These are phyloP conservation scores for Russula griseocarnosa DNA, from an alignment of 768 basidiomycete species.

Conservation along the genomic window DNA sequence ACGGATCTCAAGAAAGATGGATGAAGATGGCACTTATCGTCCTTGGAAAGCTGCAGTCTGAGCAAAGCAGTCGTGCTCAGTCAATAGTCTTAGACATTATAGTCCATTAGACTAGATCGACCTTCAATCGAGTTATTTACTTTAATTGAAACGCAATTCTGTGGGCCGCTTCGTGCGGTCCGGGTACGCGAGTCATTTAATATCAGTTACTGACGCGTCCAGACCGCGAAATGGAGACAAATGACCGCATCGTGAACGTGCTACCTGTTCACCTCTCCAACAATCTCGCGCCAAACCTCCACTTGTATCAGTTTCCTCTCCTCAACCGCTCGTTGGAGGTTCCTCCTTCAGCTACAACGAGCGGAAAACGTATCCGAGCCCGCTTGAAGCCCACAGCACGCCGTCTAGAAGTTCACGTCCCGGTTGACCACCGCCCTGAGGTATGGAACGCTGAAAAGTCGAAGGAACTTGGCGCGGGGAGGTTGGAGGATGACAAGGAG, in stretches of 20 bases:
- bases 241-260: conserved; percentile 62
- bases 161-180: neutral
- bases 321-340: conserved; percentile 67
- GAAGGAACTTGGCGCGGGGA: conserved; percentile 59
- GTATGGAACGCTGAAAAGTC: conserved; percentile 77
- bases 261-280: conserved; percentile 74
- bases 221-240: conserved; percentile 28
- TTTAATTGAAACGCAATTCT: too few relatives aligned
- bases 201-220: neutral
- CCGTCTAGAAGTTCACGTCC: conserved; percentile 73
- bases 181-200: neutral
- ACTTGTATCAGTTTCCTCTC: conserved; percentile 80
- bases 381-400: conserved; percentile 61
- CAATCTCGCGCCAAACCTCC: conserved; percentile 55
- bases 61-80: conserved; percentile 10
- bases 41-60: conserved; percentile 48
- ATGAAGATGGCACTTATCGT: conserved; percentile 63
- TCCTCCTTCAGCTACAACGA: conserved; percentile 66
- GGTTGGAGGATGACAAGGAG: conserved; percentile 70
- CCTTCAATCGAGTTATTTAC: too few relatives aligned
- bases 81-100: conserved; percentile 18
- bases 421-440: conserved; percentile 73
- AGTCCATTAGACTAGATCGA: conserved; percentile 10
- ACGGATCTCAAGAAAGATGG: conserved; percentile 62
- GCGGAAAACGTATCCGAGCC: conserved; percentile 74